These are phyloP conservation scores for Pythium apleroticum DNA, from an alignment of 352 stramenopile species.

Conservation along the genomic window DNA sequence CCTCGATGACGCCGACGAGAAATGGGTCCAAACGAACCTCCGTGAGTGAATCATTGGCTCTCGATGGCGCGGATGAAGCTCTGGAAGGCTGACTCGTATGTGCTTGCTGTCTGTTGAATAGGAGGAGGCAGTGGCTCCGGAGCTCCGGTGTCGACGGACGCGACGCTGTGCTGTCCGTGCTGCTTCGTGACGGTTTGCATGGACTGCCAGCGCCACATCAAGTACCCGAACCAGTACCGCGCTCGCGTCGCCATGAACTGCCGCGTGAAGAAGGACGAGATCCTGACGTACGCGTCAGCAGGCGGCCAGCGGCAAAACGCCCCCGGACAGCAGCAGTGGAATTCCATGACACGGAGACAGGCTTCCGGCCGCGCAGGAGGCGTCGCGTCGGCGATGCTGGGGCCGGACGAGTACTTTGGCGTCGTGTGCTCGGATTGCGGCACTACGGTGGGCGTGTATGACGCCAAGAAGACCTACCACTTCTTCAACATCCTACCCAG, in stretches of 20 bases:
- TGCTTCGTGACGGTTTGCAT: constrained; percentile 84
- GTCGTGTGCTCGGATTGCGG: constrained; percentile 76
- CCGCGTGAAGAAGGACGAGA: constrained; percentile 65
- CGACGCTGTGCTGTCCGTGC: constrained; percentile 70
- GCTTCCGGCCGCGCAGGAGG: constrained; percentile 1
- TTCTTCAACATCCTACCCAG: constrained; percentile 82
- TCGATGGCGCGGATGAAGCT: not conserved
- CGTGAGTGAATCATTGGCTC: constrained; percentile 29
- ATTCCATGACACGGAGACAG: constrained; percentile 21
- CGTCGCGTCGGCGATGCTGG: constrained; percentile 31
- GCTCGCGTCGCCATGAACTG: constrained; percentile 64
- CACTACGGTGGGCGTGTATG: constrained; percentile 72
- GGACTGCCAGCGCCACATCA: constrained; percentile 64
- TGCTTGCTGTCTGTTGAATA: constrained; percentile 5
- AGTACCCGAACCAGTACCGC: constrained; percentile 74
- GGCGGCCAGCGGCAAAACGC: constrained; percentile 16
- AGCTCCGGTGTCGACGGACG: constrained; percentile 37
- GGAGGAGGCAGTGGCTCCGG: constrained; percentile 6
- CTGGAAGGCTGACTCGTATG: not conserved
- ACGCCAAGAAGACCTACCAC: constrained; percentile 58
- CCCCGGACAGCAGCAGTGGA: constrained; percentile 46
- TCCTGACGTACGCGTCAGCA: constrained; percentile 51
- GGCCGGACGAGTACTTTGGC: constrained; percentile 59
- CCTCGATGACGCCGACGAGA: constrained; percentile 62
- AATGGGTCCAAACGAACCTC: constrained; percentile 71